A percentile compares a stretch with the other conserved stretches of the same genome.
phyloP scores from a whole-genome alignment of 495 filamentous ascomycete genomes.

The Trichoderma asperelloides region DNA sequence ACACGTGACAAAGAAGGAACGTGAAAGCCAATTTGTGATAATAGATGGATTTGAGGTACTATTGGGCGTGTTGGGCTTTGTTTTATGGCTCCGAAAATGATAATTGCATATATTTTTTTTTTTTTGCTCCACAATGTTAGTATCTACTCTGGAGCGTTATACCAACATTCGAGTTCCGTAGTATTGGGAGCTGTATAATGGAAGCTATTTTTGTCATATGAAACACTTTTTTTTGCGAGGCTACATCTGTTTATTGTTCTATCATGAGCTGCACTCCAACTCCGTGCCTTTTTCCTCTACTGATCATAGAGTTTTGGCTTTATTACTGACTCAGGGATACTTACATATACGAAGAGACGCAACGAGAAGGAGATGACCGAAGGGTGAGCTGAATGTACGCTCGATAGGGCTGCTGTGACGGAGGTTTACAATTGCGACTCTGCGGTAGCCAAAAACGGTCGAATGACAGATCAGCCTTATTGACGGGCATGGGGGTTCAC shows the following conservation, averaged over 20 bases:
- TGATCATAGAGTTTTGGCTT: too few species aligned
- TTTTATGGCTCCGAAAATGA: conserved; percentile 3
- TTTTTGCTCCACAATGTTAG: background rate
- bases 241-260: background rate
- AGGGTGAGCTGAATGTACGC: background rate
- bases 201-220: background rate
- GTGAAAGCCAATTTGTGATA: background rate
- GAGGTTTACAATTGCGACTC: background rate
- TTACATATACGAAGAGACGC: background rate
- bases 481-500: background rate
- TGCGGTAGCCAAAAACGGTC: background rate
- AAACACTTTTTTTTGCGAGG: background rate
- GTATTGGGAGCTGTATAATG: background rate
- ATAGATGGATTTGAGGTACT: background rate
- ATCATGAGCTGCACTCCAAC: background rate
- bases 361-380: background rate
- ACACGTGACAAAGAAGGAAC: background rate
- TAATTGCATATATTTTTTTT: background rate
- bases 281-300: too few species aligned
- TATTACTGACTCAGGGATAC: background rate
- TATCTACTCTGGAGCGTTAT: background rate
- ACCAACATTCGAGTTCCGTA: background rate
- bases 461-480: background rate
- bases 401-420: background rate
- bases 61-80: background rate